Evolutionary conservation across 1,284 basidiomycete species (phyloP).

Genomic region (Moniliella sp.): DNA sequence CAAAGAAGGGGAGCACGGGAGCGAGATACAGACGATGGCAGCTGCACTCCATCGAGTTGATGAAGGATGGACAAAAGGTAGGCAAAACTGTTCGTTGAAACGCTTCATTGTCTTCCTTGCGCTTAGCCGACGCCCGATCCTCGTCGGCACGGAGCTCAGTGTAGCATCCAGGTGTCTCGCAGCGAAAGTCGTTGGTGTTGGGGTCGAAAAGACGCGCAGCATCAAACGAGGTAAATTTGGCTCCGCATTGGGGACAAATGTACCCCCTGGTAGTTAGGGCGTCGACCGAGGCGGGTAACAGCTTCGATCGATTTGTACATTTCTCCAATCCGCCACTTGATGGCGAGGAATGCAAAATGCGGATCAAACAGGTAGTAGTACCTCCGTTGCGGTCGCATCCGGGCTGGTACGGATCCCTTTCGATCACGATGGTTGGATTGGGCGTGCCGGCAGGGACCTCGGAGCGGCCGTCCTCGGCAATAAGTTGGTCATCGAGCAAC

Average conservation of each 20-base stretch:
- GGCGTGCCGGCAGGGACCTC: not conserved
- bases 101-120: constrained; percentile 82
- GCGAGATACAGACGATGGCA: no score
- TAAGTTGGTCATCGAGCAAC: constrained; percentile 58
- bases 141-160: constrained; percentile 73
- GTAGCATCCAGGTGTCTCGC: constrained; percentile 35
- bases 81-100: constrained; percentile 70
- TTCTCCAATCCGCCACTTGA: constrained; percentile 88
- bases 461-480: constrained; percentile 1
- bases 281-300: constrained; percentile 40
- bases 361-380: constrained; percentile 87
- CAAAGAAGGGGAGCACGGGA: no score
- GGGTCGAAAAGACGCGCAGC: constrained; percentile 61
- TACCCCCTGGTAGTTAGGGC: constrained; percentile 63
- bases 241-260: constrained; percentile 69
- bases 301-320: constrained; percentile 76
- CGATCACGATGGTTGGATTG: constrained; percentile 27
- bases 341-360: constrained; percentile 79
- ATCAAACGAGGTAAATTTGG: constrained; percentile 65
- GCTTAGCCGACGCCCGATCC: constrained; percentile 57
- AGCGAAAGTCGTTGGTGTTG: constrained; percentile 35
- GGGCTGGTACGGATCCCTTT: constrained; percentile 5
- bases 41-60: no score
- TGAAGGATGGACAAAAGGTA: no score
- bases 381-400: not conserved